Evolutionary conservation across 371 early-diverging fungal species (phyloP), one percentile per base, ranked within the genome.

Genomic region (Zopfochytrium polystomum): DNA sequence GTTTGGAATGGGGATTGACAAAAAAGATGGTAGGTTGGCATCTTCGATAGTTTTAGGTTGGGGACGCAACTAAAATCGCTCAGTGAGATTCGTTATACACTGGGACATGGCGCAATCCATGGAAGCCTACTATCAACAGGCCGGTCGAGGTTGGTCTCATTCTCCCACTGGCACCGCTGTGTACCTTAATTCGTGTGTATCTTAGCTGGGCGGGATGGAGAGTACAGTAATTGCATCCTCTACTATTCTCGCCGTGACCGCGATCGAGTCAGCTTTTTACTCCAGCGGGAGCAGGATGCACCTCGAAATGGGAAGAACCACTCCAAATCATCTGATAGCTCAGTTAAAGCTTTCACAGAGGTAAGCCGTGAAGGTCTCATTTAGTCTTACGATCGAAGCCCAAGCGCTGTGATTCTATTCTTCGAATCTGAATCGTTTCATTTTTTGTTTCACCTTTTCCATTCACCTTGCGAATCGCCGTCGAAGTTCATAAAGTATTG

Each of bases 1-100:
- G 26, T 85, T 85, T 63, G 81, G 80, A 5, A 85, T 87, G 85
- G 88, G 88, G 11, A 87, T 87, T 46, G 85, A 87, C 64, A 85
- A 85, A 66, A 69, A 70, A 50, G 80, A 84, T 62, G 86, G 84
- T 47, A 26, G 42, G 61, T 3, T 29, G 5, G 4, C 15, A 29
- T 3, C 5, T 52, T 52, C 43, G 13, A 11, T 29, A 5, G 11
- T 50, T 7, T 9, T 49, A 5, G 4, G 45, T 45, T 11, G 13
- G 5, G 25, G 26, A 22, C 7, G 20, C 11, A 9, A 38, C 20
- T 32, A 54, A 44, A 45, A 23, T 5, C 30, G 7, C 46, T 47
- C 25, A 66, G 86, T 85, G 22, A 68, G 87, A 18, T 84, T 79
- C 76, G 86, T 87, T 6, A 79, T 87, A 25, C 88, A 87, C 69